These are phyloP conservation scores for Suhomyces tanzawaensis DNA, from an alignment of 805 yeast species.

Conservation along the genomic window DNA sequence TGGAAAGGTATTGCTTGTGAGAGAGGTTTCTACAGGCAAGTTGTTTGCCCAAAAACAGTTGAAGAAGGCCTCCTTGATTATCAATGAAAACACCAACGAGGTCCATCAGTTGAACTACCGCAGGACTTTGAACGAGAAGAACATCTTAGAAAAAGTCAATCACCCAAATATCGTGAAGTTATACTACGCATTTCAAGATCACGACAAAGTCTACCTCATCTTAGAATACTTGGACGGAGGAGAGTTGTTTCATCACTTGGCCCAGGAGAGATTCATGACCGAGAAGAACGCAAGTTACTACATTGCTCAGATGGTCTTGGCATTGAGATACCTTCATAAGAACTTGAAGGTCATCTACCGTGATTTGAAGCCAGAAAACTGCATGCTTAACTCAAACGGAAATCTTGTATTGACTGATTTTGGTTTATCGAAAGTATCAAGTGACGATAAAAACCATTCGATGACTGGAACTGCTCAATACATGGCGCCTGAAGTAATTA, in stretches of 20 bases:
- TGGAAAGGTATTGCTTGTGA: constrained; percentile 42
- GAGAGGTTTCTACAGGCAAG: constrained; percentile 36
- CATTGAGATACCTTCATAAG: constrained; percentile 37
- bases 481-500: constrained; percentile 48
- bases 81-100: constrained; percentile 31
- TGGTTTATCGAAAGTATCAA: constrained; percentile 40
- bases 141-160: constrained; percentile 39
- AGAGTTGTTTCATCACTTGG: constrained; percentile 43
- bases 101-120: constrained; percentile 32
- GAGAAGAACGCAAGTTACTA: constrained; percentile 41
- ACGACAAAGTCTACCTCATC: constrained; percentile 41
- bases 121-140: constrained; percentile 41
- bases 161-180: constrained; percentile 46
- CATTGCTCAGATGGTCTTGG: constrained; percentile 42
- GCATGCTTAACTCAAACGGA: constrained; percentile 42
- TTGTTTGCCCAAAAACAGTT: constrained; percentile 45
- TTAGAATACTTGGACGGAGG: constrained; percentile 46
- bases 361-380: constrained; percentile 46
- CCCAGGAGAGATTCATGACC: constrained; percentile 19
- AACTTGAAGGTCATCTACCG: constrained; percentile 40
- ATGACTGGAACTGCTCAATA: constrained; percentile 47
- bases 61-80: constrained; percentile 35
- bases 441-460: constrained; percentile 22
- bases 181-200: constrained; percentile 45
- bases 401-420: constrained; percentile 44